A percentile compares a stretch with the other conserved stretches of the same genome.
Evolutionary conservation across 805 yeast species (phyloP).

Genomic region (Wickerhamiella shivajii): DNA sequence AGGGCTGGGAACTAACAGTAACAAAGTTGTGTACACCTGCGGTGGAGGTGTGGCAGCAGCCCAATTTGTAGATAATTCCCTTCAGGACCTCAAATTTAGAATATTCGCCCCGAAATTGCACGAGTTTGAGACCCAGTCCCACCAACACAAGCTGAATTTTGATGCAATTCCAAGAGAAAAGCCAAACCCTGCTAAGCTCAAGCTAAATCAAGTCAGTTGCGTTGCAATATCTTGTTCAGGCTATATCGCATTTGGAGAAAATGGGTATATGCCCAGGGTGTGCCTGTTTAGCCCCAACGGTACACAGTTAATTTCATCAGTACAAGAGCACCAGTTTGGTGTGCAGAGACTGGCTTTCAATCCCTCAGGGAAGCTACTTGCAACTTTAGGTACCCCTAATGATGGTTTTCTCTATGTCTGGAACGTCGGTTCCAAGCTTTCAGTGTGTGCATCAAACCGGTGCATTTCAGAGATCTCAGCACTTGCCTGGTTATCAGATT

Average conservation of each 20-base stretch:
- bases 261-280: conserved; percentile 54
- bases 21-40: conserved; percentile 4
- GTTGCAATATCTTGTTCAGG: conserved; percentile 41
- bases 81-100: conserved; percentile 4
- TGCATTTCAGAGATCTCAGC: conserved; percentile 47
- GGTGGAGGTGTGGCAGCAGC: conserved; percentile 4
- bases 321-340: conserved; percentile 55
- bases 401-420: conserved; percentile 58
- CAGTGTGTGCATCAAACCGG: conserved; percentile 38
- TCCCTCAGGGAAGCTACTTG: conserved; percentile 38
- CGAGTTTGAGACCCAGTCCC: conserved; percentile 4
- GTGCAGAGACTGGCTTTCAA: conserved; percentile 41
- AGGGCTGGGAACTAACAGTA: too few species aligned
- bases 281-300: conserved; percentile 40
- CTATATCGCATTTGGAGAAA: conserved; percentile 53
- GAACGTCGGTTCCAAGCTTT: conserved; percentile 28
- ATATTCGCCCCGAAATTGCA: background rate
- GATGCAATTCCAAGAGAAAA: conserved; percentile 4
- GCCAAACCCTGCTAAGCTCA: conserved; percentile 6
- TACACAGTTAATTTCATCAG: conserved; percentile 30
- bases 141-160: too few species aligned
- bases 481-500: conserved; percentile 39
- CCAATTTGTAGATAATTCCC: background rate
- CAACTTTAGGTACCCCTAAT: conserved; percentile 51
- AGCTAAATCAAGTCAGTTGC: conserved; percentile 27